Evolutionary conservation across 495 filamentous ascomycete species (phyloP).

Genomic region (Astrocystis sublimbata): DNA sequence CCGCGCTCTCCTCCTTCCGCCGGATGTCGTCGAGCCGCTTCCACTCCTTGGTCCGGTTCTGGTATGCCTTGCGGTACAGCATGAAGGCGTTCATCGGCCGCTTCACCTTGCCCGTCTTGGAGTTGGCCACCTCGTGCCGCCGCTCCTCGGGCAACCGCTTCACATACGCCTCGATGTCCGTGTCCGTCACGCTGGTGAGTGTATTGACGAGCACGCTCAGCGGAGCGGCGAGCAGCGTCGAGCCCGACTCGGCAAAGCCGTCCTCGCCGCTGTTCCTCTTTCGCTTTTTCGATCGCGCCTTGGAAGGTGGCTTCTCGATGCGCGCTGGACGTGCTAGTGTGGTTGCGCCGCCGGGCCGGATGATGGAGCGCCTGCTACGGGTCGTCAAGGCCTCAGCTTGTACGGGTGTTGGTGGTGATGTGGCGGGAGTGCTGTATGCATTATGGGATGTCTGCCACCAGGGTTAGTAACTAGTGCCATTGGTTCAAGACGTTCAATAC

Average conservation of each 20-base stretch:
- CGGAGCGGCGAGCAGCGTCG: constrained; percentile 62
- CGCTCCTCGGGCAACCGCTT: constrained; percentile 67
- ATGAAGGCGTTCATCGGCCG: constrained; percentile 99
- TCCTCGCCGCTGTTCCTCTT: constrained; percentile 48
- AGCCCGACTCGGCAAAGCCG: constrained; percentile 24
- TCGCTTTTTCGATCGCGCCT: constrained; percentile 45
- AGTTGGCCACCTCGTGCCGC: constrained; percentile 62
- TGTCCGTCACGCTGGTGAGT: constrained; percentile 59
- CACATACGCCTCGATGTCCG: constrained; percentile 83
- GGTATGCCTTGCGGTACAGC: constrained; percentile 92
- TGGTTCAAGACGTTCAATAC: constrained; percentile 11
- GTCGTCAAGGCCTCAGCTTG: constrained; percentile 43
- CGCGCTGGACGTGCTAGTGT: constrained; percentile 25
- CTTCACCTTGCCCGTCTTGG: constrained; percentile 78
- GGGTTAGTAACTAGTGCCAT: neutral
- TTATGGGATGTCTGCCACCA: constrained; percentile 30
- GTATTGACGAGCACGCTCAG: constrained; percentile 74
- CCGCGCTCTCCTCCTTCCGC: constrained; percentile 14
- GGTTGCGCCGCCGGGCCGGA: constrained; percentile 18
- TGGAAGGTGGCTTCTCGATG: constrained; percentile 39
- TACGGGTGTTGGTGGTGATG: constrained; percentile 50
- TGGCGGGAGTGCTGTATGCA: constrained; percentile 53
- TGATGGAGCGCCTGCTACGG: constrained; percentile 49
- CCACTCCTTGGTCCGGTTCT: constrained; percentile 80
- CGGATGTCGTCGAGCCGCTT: constrained; percentile 46